Evolutionary conservation across 2,329 filamentous ascomycete species (phyloP).

Genomic region (Xylaria hypoxylon): DNA sequence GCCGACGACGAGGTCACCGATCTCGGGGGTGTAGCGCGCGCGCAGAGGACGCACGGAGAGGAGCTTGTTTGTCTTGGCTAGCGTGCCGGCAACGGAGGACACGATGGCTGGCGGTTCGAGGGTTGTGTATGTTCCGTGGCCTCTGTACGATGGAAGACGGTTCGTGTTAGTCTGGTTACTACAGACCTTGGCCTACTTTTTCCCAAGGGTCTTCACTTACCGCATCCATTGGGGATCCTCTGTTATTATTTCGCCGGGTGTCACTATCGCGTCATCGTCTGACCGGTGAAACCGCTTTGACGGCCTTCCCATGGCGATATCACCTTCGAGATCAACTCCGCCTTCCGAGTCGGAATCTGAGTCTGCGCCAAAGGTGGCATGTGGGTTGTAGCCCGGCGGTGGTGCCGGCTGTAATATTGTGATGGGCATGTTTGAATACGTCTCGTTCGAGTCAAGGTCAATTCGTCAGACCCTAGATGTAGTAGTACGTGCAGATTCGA

Average conservation of each 20-base stretch:
- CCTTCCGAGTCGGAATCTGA: conserved; percentile 56
- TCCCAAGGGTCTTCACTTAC: conserved; percentile 53
- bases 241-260: conserved; percentile 89
- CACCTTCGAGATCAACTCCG: conserved; percentile 59
- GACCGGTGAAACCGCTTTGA: conserved; percentile 54
- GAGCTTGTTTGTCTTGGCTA: conserved; percentile 96
- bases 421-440: conserved; percentile 48
- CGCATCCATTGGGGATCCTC: conserved; percentile 97
- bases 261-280: conserved; percentile 72
- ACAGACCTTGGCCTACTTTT: neutral
- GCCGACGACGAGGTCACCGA: conserved; percentile 94
- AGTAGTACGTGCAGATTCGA: neutral
- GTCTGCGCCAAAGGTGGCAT: conserved; percentile 36
- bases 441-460: neutral
- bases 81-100: conserved; percentile 88
- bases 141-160: conserved; percentile 62
- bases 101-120: conserved; percentile 75
- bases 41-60: conserved; percentile 90
- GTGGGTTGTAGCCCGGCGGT: conserved; percentile 34
- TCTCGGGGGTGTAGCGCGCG: conserved; percentile 93
- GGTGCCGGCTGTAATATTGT: conserved; percentile 51
- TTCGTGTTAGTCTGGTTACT: conserved; percentile 16
- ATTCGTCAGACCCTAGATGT: neutral
- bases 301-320: conserved; percentile 58
- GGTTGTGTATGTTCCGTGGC: conserved; percentile 89